Evolutionary conservation across 371 early-diverging fungal genomes (phyloP).

Genomic region (Zancudomyces culisetae): DNA sequence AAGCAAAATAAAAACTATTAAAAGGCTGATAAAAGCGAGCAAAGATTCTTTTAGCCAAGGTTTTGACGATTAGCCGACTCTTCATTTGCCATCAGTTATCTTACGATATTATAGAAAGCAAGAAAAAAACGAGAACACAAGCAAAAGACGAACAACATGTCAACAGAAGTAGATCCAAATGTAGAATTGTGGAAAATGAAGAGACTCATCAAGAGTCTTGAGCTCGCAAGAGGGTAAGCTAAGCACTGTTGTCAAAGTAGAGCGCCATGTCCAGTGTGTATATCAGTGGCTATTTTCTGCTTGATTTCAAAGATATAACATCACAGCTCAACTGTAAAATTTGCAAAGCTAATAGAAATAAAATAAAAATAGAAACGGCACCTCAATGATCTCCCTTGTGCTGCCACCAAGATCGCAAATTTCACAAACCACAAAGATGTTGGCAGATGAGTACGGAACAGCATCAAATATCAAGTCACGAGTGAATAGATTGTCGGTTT

Average conservation of each 20-base stretch:
- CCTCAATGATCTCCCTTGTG: conserved; percentile 98
- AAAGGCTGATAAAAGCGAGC: too few species aligned
- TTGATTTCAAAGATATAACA: too few species aligned
- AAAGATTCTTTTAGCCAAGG: too few species aligned
- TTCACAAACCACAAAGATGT: conserved; percentile 77
- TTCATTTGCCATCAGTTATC: background rate
- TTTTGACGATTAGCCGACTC: too few species aligned
- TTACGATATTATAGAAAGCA: background rate
- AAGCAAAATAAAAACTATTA: background rate
- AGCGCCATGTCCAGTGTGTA: too few species aligned
- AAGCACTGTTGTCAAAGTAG: too few species aligned
- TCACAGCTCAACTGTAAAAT: too few species aligned
- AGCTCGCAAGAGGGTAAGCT: conserved; percentile 82
- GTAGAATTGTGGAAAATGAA: conserved; percentile 95
- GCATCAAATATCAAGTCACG: conserved; percentile 99
- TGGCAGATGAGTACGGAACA: conserved; percentile 99
- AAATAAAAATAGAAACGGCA: conserved; percentile 67
- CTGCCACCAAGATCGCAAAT: conserved; percentile 95
- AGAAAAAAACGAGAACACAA: background rate
- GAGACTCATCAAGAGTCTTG: conserved; percentile 89
- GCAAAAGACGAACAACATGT: conserved; percentile 7
- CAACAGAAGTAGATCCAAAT: conserved; percentile 32
- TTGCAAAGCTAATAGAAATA: background rate
- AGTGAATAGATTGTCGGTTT: conserved; percentile 96
- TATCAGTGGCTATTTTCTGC: too few species aligned